Conservation (phyloP, 2,329 filamentous ascomycete genomes). For the Cordyceps tenuipes region DNA sequence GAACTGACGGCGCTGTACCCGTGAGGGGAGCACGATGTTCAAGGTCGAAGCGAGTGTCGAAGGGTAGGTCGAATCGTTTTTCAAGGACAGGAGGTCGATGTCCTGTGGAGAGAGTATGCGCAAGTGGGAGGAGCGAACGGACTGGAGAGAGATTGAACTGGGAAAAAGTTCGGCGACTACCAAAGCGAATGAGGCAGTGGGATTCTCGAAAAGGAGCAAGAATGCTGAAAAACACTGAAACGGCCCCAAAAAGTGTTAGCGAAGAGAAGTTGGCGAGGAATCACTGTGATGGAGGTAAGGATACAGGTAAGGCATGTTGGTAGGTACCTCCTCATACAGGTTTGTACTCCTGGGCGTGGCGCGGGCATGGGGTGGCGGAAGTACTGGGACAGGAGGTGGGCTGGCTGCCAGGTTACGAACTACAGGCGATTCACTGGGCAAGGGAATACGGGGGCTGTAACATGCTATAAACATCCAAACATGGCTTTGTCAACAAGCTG, state of each 20-base stretch:
- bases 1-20: neutral
- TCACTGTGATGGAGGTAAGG: neutral
- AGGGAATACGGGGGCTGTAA: neutral
- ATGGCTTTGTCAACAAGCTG: neutral
- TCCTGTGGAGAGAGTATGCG: neutral
- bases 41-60: neutral
- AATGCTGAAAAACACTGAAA: conserved; percentile 14
- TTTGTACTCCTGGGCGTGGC: neutral
- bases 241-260: neutral
- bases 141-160: neutral
- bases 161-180: conserved; percentile 35
- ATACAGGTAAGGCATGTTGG: neutral
- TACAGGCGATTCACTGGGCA: neutral
- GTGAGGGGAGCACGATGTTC: neutral
- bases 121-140: conserved; percentile 1
- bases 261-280: neutral
- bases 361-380: neutral
- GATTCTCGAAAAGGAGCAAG: conserved; percentile 13
- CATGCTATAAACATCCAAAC: neutral
- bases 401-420: neutral
- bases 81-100: neutral
- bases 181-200: conserved; percentile 51
- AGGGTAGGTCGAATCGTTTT: neutral
- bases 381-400: neutral
- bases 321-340: too few species aligned